phyloP scores from a whole-genome alignment of 331 rosid genomes.

The Phaseolus coccineus region DNA sequence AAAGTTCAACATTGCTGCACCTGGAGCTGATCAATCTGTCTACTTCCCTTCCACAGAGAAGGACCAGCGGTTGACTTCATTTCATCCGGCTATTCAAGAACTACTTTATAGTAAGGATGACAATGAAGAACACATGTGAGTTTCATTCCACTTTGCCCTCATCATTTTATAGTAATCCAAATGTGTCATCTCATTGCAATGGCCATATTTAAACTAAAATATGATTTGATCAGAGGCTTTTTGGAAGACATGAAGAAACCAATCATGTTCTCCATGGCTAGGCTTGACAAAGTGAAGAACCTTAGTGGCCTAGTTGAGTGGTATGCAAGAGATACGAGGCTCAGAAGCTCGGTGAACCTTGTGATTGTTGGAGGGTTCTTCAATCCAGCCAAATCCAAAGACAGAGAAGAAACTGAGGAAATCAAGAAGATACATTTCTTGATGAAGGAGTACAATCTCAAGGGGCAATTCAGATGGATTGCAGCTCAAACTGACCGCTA shows the following conservation, averaged over 20 bases:
- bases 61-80: constrained; percentile 52
- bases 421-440: constrained; percentile 82
- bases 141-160: neutral
- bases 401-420: constrained; percentile 90
- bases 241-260: constrained; percentile 85
- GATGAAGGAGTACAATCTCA: constrained; percentile 71
- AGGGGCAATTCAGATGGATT: constrained; percentile 88
- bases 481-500: constrained; percentile 92
- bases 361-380: constrained; percentile 94
- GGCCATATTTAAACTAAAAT: constrained; percentile 22
- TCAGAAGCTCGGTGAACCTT: constrained; percentile 76
- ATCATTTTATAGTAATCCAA: neutral
- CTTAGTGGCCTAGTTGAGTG: constrained; percentile 86
- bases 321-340: constrained; percentile 77
- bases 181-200: neutral
- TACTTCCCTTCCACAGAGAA: constrained; percentile 75
- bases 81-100: constrained; percentile 72
- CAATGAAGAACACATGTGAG: constrained; percentile 83
- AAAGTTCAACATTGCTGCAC: constrained; percentile 98
- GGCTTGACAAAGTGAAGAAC: constrained; percentile 93
- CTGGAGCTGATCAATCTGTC: constrained; percentile 95
- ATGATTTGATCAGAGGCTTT: constrained; percentile 70
- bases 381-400: constrained; percentile 84
- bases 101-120: constrained; percentile 67
- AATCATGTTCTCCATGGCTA: constrained; percentile 93